phyloP scores from a whole-genome alignment of 75 land plant species.

The Pseudotsuga menziesii region DNA sequence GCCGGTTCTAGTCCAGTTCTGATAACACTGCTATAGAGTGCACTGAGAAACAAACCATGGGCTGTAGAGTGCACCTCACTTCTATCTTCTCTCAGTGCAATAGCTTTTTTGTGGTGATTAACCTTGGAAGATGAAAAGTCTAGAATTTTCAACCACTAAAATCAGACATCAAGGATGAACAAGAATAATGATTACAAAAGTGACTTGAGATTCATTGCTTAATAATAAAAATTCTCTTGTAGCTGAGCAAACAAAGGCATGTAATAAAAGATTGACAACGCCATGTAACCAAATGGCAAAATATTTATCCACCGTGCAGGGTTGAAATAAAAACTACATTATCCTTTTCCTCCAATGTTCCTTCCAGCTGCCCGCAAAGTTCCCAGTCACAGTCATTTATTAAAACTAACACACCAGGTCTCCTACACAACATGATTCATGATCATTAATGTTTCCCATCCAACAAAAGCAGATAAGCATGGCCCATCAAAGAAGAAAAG shows the following conservation, averaged over 20 bases:
- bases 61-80: not conserved
- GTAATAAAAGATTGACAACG: constrained; percentile 1
- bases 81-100: not conserved
- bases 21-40: not conserved
- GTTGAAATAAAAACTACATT: constrained; percentile 88
- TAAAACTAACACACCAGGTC: constrained; percentile 92
- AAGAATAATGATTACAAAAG: not conserved
- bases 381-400: constrained; percentile 99
- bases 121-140: not conserved
- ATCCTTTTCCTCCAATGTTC: constrained; percentile 80
- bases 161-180: not conserved
- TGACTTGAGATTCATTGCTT: not conserved
- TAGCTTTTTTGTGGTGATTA: not conserved
- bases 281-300: not conserved
- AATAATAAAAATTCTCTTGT: not conserved
- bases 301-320: constrained; percentile 75
- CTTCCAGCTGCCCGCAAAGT: constrained; percentile 76
- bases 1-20: no score
- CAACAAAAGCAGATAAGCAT: not conserved
- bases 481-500: not conserved
- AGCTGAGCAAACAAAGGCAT: no score
- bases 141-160: not conserved
- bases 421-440: constrained; percentile 43
- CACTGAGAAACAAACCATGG: not conserved
- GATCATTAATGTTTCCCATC: not conserved